A percentile compares a stretch with the other conserved stretches of the same genome.
Conservation (phyloP, 371 early-diverging fungal species). For the Batrachochytrium dendrobatidis region DNA sequence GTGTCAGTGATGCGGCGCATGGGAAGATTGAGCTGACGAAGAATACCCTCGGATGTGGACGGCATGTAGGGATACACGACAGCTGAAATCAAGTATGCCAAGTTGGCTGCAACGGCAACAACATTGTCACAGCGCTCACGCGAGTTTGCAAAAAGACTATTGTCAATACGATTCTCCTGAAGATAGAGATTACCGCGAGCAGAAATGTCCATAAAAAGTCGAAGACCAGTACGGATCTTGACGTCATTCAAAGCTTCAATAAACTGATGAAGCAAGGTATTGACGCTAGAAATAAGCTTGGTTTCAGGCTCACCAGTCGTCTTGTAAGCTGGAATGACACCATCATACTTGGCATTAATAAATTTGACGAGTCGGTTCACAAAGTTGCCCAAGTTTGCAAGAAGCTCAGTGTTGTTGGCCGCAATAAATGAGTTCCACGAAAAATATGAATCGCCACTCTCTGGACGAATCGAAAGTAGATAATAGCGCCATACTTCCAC, state of each 20-base stretch:
- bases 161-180: conserved; percentile 87
- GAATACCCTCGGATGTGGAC: conserved; percentile 67
- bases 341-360: conserved; percentile 75
- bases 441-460: conserved; percentile 92
- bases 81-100: conserved; percentile 82
- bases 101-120: conserved; percentile 71
- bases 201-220: conserved; percentile 87
- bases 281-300: conserved; percentile 73
- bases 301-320: conserved; percentile 47
- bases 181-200: conserved; percentile 93
- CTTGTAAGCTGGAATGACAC: conserved; percentile 60
- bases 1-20: conserved; percentile 63
- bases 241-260: conserved; percentile 73
- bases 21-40: conserved; percentile 36
- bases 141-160: conserved; percentile 67
- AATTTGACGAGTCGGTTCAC: conserved; percentile 97
- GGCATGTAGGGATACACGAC: conserved; percentile 95
- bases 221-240: conserved; percentile 80
- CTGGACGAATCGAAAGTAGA: conserved; percentile 95
- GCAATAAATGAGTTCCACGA: conserved; percentile 92
- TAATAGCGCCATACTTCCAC: conserved; percentile 98
- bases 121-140: conserved; percentile 82
- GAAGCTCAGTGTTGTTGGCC: conserved; percentile 92
- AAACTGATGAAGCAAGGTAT: conserved; percentile 70
- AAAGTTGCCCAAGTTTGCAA: conserved; percentile 98